Percentiles rank a stretch among this genome's conserved stretches.
These are phyloP conservation scores for Helotiales sp. DNA, from an alignment of 2,329 filamentous ascomycete species.

Conservation along the genomic window DNA sequence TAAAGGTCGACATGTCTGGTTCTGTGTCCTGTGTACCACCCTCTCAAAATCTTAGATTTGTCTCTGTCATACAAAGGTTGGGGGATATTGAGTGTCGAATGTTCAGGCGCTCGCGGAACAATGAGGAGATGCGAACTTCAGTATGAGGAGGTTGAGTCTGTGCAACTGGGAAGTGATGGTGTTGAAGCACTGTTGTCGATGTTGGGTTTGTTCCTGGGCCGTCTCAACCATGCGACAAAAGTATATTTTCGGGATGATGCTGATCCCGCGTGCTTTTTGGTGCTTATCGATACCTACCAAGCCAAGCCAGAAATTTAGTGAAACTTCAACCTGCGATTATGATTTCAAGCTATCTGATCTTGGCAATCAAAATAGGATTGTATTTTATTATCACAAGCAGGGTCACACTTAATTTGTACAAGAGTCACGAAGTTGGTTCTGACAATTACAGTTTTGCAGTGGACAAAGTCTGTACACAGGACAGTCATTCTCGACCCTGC, in stretches of 20 bases:
- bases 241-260: conserved; percentile 15
- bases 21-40: conserved; percentile 14
- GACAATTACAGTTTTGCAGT: neutral
- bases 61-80: conserved; percentile 4
- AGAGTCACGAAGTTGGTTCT: neutral
- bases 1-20: conserved; percentile 35
- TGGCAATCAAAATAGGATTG: too few species aligned
- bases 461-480: too few species aligned
- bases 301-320: neutral
- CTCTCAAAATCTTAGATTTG: conserved; percentile 1
- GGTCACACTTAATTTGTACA: neutral
- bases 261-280: conserved; percentile 20
- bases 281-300: neutral
- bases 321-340: neutral
- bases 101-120: neutral
- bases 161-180: neutral
- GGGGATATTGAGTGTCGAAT: neutral
- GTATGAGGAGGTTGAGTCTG: neutral
- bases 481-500: too few species aligned
- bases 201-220: conserved; percentile 8
- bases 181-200: neutral
- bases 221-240: conserved; percentile 15
- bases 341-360: too few species aligned
- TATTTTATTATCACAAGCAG: neutral
- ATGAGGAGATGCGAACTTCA: neutral